phyloP scores from a whole-genome alignment of 768 basidiomycete genomes.

The Amanita muscaria region DNA sequence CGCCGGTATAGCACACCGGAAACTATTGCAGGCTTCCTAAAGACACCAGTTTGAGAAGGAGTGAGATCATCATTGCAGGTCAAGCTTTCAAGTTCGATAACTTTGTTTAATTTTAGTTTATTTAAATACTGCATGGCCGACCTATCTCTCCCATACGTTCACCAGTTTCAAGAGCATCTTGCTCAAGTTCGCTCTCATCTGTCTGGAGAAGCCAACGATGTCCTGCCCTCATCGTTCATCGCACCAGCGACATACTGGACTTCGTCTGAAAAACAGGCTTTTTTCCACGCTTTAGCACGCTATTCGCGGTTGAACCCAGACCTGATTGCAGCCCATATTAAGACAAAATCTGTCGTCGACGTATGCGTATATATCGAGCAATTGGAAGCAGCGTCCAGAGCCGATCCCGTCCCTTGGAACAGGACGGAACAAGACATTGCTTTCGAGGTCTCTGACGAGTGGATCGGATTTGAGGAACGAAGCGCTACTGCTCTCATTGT shows the following conservation, averaged over 20 bases:
- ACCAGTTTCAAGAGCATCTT: slow-evolving; percentile 27
- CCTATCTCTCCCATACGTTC: slow-evolving; percentile 11
- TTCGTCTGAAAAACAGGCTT: slow-evolving; percentile 51
- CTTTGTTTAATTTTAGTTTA: too few relatives aligned
- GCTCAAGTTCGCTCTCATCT: slow-evolving; percentile 28
- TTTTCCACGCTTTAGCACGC: slow-evolving; percentile 61
- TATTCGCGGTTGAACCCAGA: slow-evolving; percentile 72
- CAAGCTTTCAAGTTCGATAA: too few relatives aligned
- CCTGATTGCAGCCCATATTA: slow-evolving; percentile 60
- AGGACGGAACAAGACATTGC: slow-evolving; percentile 17
- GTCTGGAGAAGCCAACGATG: slow-evolving; percentile 20
- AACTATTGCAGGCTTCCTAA: too few relatives aligned
- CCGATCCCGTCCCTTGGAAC: slow-evolving; percentile 1
- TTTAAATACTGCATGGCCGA: not conserved
- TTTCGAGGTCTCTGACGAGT: slow-evolving; percentile 26
- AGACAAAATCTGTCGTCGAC: slow-evolving; percentile 57
- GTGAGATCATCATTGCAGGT: too few relatives aligned
- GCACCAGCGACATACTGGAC: slow-evolving; percentile 50
- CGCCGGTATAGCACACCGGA: too few relatives aligned
- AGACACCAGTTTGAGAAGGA: too few relatives aligned
- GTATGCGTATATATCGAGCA: slow-evolving; percentile 58
- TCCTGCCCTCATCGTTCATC: slow-evolving; percentile 25
- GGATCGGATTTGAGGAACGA: slow-evolving; percentile 25
- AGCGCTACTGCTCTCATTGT: slow-evolving; percentile 20
- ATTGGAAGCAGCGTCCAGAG: slow-evolving; percentile 33